Conservation (phyloP, 2,329 filamentous ascomycete genomes). For the Bipolaris gigantea region DNA sequence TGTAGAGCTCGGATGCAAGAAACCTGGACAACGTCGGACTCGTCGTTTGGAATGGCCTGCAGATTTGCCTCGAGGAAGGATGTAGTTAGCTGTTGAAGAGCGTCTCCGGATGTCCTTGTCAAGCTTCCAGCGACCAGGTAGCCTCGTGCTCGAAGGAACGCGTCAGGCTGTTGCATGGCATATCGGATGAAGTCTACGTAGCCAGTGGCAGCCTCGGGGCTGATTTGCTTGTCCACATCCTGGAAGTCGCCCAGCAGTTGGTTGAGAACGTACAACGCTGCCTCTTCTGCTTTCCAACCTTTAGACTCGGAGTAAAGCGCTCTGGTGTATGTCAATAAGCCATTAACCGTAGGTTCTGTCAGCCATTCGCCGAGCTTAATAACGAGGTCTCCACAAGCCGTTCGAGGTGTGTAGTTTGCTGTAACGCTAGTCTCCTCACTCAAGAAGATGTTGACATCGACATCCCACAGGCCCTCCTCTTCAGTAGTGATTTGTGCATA, state of each 20-base stretch:
- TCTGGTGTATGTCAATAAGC: constrained; percentile 75
- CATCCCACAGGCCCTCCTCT: constrained; percentile 94
- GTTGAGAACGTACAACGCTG: constrained; percentile 81
- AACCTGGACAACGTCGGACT: constrained; percentile 87
- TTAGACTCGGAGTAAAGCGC: constrained; percentile 64
- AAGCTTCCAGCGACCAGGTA: constrained; percentile 84
- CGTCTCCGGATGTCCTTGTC: constrained; percentile 65
- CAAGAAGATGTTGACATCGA: constrained; percentile 92
- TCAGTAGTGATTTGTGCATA: constrained; percentile 91
- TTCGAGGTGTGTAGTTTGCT: constrained; percentile 92
- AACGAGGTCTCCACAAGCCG: constrained; percentile 86
- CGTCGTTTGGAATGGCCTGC: constrained; percentile 72
- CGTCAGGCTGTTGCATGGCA: constrained; percentile 70
- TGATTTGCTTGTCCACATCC: constrained; percentile 73
- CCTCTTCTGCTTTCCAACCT: constrained; percentile 72
- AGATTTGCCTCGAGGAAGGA: constrained; percentile 73
- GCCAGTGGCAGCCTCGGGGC: constrained; percentile 67
- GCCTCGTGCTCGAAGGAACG: constrained; percentile 81
- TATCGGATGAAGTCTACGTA: constrained; percentile 81
- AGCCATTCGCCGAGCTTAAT: constrained; percentile 95
- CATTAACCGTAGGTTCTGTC: constrained; percentile 72
- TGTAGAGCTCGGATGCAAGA: constrained; percentile 88
- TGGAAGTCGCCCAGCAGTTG: constrained; percentile 81
- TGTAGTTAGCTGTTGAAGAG: constrained; percentile 58
- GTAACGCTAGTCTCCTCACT: constrained; percentile 94